Evolutionary conservation across 768 basidiomycete species (phyloP).

Genomic region (Coprinopsis sp.): DNA sequence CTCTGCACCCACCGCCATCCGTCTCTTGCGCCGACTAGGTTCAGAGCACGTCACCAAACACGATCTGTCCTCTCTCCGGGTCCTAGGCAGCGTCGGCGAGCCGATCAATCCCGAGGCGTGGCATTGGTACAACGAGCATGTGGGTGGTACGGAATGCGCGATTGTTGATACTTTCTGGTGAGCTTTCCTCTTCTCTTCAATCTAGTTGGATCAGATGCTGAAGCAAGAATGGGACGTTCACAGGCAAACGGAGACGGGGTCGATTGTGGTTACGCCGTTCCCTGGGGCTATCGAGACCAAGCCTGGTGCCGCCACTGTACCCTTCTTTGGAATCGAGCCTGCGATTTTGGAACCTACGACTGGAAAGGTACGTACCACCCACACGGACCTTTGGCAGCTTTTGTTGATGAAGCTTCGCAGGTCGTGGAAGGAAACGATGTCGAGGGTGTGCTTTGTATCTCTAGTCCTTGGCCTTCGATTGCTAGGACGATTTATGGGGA

Average conservation of each 20-base stretch:
- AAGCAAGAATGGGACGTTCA: too few relatives aligned
- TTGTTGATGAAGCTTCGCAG: slow-evolving; percentile 30
- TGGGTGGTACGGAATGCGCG: slow-evolving; percentile 83
- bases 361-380: slow-evolving; percentile 47
- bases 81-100: slow-evolving; percentile 92
- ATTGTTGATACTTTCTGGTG: slow-evolving; percentile 91
- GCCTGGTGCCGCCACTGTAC: slow-evolving; percentile 94
- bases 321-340: slow-evolving; percentile 93
- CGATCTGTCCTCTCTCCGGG: slow-evolving; percentile 78
- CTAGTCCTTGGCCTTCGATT: slow-evolving; percentile 91
- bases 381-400: not conserved
- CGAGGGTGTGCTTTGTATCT: slow-evolving; percentile 86
- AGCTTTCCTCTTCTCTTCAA: slow-evolving; percentile 16
- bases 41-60: slow-evolving; percentile 78
- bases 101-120: slow-evolving; percentile 99
- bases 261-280: slow-evolving; percentile 91
- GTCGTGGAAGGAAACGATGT: slow-evolving; percentile 75
- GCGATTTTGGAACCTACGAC: slow-evolving; percentile 82
- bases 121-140: slow-evolving; percentile 98
- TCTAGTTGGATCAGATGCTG: slow-evolving; percentile 13
- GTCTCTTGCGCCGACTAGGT: slow-evolving; percentile 77
- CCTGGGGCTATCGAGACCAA: slow-evolving; percentile 96
- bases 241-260: slow-evolving; percentile 98
- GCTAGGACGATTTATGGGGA: slow-evolving; percentile 90
- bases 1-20: slow-evolving; percentile 91